phyloP scores from a whole-genome alignment of 331 rosid species.

The Saraca asoca region DNA sequence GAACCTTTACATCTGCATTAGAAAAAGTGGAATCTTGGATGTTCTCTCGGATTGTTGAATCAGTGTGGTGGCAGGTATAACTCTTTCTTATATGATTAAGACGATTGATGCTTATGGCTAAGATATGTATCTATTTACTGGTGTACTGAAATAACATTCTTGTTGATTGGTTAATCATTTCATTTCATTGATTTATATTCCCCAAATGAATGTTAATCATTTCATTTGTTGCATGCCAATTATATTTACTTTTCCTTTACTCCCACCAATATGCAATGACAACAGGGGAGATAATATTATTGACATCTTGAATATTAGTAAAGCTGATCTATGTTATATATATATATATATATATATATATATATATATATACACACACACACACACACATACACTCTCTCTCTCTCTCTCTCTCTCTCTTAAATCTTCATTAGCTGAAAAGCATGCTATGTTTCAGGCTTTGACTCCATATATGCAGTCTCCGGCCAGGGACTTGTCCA shows the following conservation, averaged over 20 bases:
- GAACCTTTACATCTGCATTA: slow-evolving; percentile 72
- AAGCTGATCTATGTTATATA: background rate
- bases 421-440: slow-evolving; percentile 25
- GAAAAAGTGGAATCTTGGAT: slow-evolving; percentile 94
- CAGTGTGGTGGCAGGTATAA: slow-evolving; percentile 99
- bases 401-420: too few species aligned
- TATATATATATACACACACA: too few species aligned
- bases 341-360: too few species aligned
- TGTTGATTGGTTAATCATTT: background rate
- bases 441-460: slow-evolving; percentile 55
- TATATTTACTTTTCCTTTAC: too few species aligned
- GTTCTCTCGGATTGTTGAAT: slow-evolving; percentile 91
- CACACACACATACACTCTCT: too few species aligned
- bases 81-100: background rate
- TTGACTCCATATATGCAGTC: slow-evolving; percentile 94
- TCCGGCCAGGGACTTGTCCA: slow-evolving; percentile 40
- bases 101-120: slow-evolving; percentile 17
- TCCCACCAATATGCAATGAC: too few species aligned
- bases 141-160: slow-evolving; percentile 15
- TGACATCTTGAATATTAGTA: too few species aligned
- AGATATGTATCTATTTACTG: slow-evolving; percentile 10
- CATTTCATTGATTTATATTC: background rate
- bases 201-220: background rate
- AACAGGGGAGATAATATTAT: too few species aligned
- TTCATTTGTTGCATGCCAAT: too few species aligned